Evolutionary conservation across 768 basidiomycete species (phyloP).

Genomic region (Rhodotorula graminis): DNA sequence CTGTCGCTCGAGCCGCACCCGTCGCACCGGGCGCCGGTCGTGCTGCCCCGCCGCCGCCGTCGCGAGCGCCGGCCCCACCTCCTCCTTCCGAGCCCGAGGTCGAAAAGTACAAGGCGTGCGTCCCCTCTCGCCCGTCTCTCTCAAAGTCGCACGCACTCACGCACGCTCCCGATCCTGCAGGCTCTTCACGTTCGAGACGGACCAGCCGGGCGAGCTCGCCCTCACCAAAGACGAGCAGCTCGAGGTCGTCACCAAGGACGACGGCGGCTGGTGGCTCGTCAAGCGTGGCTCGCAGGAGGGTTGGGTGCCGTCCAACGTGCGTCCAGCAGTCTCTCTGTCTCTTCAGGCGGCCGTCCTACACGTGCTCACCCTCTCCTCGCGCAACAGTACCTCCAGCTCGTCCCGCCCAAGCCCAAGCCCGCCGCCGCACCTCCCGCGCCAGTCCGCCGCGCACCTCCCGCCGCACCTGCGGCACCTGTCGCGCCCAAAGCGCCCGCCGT

Average conservation of each 20-base stretch:
- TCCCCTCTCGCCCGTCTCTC: neutral
- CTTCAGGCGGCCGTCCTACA: too few relatives aligned
- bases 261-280: slow-evolving; percentile 98
- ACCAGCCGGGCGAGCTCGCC: slow-evolving; percentile 85
- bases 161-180: neutral
- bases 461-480: slow-evolving; percentile 38
- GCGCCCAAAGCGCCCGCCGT: slow-evolving; percentile 18
- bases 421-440: slow-evolving; percentile 59
- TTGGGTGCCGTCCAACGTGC: slow-evolving; percentile 73
- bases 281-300: slow-evolving; percentile 76
- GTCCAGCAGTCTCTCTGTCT: slow-evolving; percentile 39
- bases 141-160: neutral
- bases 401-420: slow-evolving; percentile 71
- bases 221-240: slow-evolving; percentile 86
- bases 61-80: slow-evolving; percentile 53
- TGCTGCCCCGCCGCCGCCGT: slow-evolving; percentile 52
- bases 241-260: slow-evolving; percentile 82
- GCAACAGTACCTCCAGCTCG: slow-evolving; percentile 50
- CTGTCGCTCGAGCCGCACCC: slow-evolving; percentile 40
- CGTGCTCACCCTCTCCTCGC: neutral
- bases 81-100: slow-evolving; percentile 58
- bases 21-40: slow-evolving; percentile 44
- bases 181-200: slow-evolving; percentile 75
- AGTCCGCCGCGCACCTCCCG: slow-evolving; percentile 51
- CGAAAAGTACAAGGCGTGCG: slow-evolving; percentile 69